Conservation (phyloP, 2,329 filamentous ascomycete species). For the Stagonosporopsis chrysanthemi region DNA sequence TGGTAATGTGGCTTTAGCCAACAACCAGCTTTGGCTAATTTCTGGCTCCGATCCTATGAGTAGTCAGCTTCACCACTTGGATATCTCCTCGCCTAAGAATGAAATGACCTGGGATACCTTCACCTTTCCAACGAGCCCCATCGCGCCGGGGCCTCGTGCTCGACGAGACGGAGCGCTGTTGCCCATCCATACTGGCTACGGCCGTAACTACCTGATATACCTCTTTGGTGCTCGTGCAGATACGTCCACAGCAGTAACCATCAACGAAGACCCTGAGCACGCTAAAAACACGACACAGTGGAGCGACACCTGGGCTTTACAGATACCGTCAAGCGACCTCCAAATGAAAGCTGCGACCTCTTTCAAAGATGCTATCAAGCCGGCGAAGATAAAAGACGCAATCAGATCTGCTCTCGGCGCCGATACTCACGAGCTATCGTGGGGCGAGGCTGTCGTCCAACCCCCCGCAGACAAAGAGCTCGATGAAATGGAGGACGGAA, state of each 20-base stretch:
- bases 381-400: constrained; percentile 55
- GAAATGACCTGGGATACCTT: constrained; percentile 50
- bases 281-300: constrained; percentile 38
- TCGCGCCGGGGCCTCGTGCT: constrained; percentile 53
- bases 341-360: constrained; percentile 31
- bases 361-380: constrained; percentile 46
- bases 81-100: constrained; percentile 28
- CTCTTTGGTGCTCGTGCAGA: constrained; percentile 47
- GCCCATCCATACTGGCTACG: constrained; percentile 54
- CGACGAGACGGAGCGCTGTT: constrained; percentile 50
- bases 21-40: constrained; percentile 52
- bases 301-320: constrained; percentile 56
- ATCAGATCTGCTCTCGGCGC: constrained; percentile 52
- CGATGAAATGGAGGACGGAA: constrained; percentile 45
- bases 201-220: constrained; percentile 55
- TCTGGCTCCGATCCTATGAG: constrained; percentile 44
- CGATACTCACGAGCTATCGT: constrained; percentile 51
- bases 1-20: constrained; percentile 47
- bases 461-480: constrained; percentile 43
- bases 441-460: constrained; percentile 53
- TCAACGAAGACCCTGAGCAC: constrained; percentile 17
- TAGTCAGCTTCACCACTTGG: constrained; percentile 39
- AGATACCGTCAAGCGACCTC: constrained; percentile 50
- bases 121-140: constrained; percentile 53
- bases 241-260: not conserved